Conservation (phyloP, 2,329 filamentous ascomycete species). For the Aspergillus amoenus region DNA sequence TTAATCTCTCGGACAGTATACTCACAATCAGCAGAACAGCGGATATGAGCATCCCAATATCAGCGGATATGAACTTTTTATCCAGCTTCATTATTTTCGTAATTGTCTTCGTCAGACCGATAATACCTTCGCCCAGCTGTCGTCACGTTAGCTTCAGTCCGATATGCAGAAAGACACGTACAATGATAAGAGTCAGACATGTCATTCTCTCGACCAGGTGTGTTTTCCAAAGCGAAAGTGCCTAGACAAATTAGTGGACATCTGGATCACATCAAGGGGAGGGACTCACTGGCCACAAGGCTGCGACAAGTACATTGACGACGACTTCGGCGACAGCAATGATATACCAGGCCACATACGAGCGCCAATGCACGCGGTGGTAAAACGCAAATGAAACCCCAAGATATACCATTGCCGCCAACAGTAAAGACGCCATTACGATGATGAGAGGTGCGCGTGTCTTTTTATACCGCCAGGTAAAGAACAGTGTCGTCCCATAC, state of each 20-base stretch:
- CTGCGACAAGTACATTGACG: not conserved
- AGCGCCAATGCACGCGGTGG: not conserved
- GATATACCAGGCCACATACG: not conserved
- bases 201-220: not conserved
- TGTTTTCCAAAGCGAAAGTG: not conserved
- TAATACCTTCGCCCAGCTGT: not conserved
- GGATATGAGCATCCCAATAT: not conserved
- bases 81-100: not conserved
- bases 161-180: not conserved
- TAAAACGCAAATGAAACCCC: not conserved
- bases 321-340: not conserved
- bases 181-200: not conserved
- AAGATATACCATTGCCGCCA: not conserved
- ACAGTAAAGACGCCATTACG: not conserved
- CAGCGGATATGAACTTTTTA: not conserved
- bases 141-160: not conserved
- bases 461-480: not conserved
- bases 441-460: not conserved
- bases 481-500: not conserved
- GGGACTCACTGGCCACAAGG: not conserved
- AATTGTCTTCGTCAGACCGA: not conserved
- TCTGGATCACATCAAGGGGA: rapidly evolving
- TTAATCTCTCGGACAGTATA: rapidly evolving
- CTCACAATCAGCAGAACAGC: not conserved
- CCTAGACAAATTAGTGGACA: not conserved